Base-by-base conservation (phyloP, 371 early-diverging fungal genomes). In the Lichtheimia hyalospora region DNA sequence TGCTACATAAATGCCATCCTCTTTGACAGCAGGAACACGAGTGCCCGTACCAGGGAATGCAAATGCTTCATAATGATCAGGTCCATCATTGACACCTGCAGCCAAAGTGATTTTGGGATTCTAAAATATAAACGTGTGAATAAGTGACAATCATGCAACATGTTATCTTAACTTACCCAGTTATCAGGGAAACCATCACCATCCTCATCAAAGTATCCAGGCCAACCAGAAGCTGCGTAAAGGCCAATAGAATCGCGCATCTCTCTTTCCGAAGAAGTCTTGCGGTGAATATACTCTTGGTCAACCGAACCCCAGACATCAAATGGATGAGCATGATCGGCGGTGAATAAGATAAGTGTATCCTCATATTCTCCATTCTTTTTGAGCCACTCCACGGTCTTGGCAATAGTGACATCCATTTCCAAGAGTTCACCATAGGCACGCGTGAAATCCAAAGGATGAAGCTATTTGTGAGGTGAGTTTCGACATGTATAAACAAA, bases 301-400 rank as follows among this genome's bases (percentile, higher is more conserved):
- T 89, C 91, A 48, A 90, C 87, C 27, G 88, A 74, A 16, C 89
- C 91, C 71, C 80, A 88, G 62, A 88, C 87, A 62, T 89, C 91
- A 67, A 83, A 91, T 21, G 75, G 84, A 57, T 90, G 91, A 34
- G 82, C 73, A 61, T 90, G 91, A 61, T 90, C 91, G 49, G 89
- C 87, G 46, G 91, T 90, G 53, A 87, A 74, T 48, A 88, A 61
- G 67, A 90, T 86, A 61, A 85, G 70, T 48, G 91, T 90, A 63
- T 85, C 77, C 62, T 84, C 83, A 55, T 82, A 83, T 63, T 73
- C 74, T 23, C 67, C 68, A 7, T 77, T 71, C 58, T 76, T 66
- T 55, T 81, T 70, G 63, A 83, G 79, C 84, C 84, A 85, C 42
- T 81, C 81, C 42, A 81, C 65, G 41, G 87, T 85, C 46, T 82